phyloP scores from a whole-genome alignment of 139 green algal species.

The Haematococcus lacustris region DNA sequence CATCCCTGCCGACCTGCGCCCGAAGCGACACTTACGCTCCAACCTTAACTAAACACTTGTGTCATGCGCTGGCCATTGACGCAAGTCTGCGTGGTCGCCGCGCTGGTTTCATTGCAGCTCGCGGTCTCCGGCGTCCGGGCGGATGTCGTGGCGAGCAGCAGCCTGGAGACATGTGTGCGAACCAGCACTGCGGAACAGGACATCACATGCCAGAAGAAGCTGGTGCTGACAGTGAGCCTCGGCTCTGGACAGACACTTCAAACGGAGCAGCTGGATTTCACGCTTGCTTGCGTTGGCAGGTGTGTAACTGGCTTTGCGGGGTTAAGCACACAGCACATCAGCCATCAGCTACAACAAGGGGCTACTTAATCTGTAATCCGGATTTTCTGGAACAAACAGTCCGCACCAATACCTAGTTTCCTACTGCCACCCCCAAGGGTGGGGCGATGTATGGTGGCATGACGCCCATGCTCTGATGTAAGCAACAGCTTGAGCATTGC shows the following conservation, averaged over 20 bases:
- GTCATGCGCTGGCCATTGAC: too few relatives aligned
- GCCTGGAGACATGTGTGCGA: constrained; percentile 11
- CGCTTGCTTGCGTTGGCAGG: constrained; percentile 59
- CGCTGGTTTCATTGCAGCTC: background rate
- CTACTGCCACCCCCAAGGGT: background rate
- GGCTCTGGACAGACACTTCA: constrained; percentile 33
- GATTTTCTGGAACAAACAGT: background rate
- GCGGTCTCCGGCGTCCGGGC: background rate
- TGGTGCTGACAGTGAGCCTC: constrained; percentile 59
- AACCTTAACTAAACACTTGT: too few relatives aligned
- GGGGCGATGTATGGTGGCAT: background rate
- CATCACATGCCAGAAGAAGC: constrained; percentile 51
- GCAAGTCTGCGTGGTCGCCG: too few relatives aligned
- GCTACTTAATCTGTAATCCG: background rate
- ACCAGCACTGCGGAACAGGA: background rate
- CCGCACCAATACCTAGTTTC: background rate
- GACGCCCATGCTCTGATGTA: too few relatives aligned
- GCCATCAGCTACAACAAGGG: background rate
- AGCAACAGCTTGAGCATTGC: too few relatives aligned
- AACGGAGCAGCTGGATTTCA: constrained; percentile 51
- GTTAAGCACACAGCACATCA: background rate
- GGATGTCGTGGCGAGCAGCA: constrained; percentile 10
- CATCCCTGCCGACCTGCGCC: too few relatives aligned
- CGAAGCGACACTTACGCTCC: too few relatives aligned
- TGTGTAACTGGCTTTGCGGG: constrained; percentile 1